Evolutionary conservation across 805 yeast species (phyloP), one percentile per base, ranked within the genome.

Genomic region (Scheffersomyces ergatensis): DNA sequence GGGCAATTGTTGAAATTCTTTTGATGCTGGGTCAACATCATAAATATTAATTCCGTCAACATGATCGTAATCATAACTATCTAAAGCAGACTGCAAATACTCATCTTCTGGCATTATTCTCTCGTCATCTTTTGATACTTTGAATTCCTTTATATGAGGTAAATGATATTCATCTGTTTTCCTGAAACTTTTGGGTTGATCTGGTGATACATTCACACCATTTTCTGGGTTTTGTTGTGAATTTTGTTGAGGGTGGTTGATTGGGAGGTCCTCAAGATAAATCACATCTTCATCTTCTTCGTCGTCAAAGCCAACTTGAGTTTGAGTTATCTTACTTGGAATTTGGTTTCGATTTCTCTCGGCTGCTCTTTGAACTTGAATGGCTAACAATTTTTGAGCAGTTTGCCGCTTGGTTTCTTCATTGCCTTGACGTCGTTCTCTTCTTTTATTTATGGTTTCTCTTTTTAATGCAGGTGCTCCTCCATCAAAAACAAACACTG

Each of bases 401-500:
- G 96, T 85, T 40, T 74, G 76, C 17, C 76, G 62, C 0, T 89
- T 85, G 40, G 75, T 78, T 38, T 83, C 90, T 46, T 80, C 70
- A 42, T 87, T 76, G 0, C 88, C 96, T 49, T 82, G 82, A 33
- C 96, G 65, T 45, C 86, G 64, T 52, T 85, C 87, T 48, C 79
- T 76, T 47, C 99, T 75, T 43, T 78, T 73, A 13, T 72, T 72
- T 14, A 93, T 85, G 0, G 97, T 92, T 43, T 81, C 81, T 47
- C 82, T 70, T 66, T 93, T 93, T 54, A 93, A 63, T 1, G 74
- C 71, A 0, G 97, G 97, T 0, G 95, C 97, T 1, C 93, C 96
- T 20, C 98, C 98, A 66, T 90, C 98, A 68, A 90, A 90, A 1
- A 90, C 93, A 70, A 90, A 90, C 5, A 90, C 84, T 0, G 98